These are phyloP conservation scores for Pistacia integerrima DNA, from an alignment of 345 rosid species.

Conservation along the genomic window DNA sequence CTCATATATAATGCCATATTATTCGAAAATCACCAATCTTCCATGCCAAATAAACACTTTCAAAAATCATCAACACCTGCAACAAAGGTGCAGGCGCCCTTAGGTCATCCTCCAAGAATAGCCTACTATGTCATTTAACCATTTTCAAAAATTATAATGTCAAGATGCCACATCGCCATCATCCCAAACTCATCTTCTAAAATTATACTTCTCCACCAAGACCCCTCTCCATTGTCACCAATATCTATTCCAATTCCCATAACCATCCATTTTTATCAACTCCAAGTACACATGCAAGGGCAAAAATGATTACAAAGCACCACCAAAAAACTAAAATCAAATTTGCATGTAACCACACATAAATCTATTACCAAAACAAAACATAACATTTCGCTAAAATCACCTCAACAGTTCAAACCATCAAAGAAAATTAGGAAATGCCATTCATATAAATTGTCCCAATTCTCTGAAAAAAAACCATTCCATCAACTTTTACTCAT, in stretches of 20 bases:
- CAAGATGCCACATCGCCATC: not conserved
- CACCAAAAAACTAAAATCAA: too few species aligned
- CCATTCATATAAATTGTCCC: too few species aligned
- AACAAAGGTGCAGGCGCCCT: too few species aligned
- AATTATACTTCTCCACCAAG: not conserved
- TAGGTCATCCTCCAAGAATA: not conserved
- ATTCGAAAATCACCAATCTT: not conserved
- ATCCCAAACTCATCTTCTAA: not conserved
- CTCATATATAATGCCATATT: not conserved
- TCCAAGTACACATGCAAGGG: not conserved
- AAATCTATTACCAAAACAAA: too few species aligned
- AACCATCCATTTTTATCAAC: not conserved
- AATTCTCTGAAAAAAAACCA: too few species aligned
- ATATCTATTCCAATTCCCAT: not conserved
- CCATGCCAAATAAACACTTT: not conserved
- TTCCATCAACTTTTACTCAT: too few species aligned
- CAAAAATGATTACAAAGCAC: not conserved
- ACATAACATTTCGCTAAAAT: too few species aligned
- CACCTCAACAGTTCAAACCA: too few species aligned
- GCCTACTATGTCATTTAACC: not conserved
- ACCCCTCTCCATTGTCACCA: not conserved
- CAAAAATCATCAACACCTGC: not conserved
- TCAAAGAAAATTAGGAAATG: too few species aligned
- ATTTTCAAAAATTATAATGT: not conserved
- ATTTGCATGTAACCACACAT: too few species aligned